phyloP scores from a whole-genome alignment of 2,329 filamentous ascomycete species.

The Cordyceps javanica region DNA sequence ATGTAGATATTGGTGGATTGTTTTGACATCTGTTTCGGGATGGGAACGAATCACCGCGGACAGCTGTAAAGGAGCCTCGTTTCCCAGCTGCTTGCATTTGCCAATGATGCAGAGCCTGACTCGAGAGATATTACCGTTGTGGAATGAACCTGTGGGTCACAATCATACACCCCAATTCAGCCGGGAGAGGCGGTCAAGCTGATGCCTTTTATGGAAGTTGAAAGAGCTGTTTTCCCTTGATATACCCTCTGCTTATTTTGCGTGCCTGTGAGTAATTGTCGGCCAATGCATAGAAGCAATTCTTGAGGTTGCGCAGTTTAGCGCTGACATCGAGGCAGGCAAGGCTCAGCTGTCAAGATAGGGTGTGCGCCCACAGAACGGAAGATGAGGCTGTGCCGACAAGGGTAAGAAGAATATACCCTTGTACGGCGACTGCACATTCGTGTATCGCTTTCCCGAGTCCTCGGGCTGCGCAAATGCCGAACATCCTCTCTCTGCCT shows the following conservation, averaged over 20 bases:
- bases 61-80: neutral
- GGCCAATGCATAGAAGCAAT: neutral
- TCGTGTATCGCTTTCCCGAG: neutral
- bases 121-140: neutral
- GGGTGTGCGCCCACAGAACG: neutral
- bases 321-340: neutral
- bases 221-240: neutral
- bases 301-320: neutral
- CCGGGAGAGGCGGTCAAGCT: neutral
- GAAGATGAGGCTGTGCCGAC: neutral
- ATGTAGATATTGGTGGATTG: neutral
- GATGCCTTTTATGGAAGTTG: neutral
- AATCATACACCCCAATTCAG: neutral
- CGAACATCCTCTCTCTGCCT: neutral
- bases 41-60: neutral
- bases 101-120: neutral
- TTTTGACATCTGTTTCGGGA: neutral
- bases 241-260: neutral
- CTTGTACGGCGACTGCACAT: neutral
- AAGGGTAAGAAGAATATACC: neutral
- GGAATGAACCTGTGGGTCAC: neutral
- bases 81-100: neutral
- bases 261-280: too few species aligned
- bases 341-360: neutral
- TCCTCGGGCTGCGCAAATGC: neutral